These are phyloP conservation scores for Echites panduratus DNA, from an alignment of 257 asterid species.

Conservation along the genomic window DNA sequence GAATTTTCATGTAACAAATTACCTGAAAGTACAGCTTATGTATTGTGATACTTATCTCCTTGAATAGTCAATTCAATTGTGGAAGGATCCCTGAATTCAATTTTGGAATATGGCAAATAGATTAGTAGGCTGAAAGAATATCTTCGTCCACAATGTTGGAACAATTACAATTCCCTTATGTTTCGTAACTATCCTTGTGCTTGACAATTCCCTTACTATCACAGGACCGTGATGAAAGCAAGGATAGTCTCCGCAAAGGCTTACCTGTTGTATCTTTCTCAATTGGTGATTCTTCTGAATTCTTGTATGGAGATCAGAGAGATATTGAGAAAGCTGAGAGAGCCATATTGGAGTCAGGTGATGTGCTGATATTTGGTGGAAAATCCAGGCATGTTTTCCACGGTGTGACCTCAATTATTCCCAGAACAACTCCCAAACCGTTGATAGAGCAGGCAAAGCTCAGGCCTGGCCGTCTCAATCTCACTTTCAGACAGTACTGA, in stretches of 20 bases:
- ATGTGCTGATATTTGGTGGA: slow-evolving; percentile 64
- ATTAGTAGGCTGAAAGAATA: too few relatives aligned
- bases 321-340: slow-evolving; percentile 38
- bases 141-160: too few relatives aligned
- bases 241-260: slow-evolving; percentile 35
- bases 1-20: too few relatives aligned
- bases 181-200: background rate
- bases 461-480: slow-evolving; percentile 72
- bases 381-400: slow-evolving; percentile 54
- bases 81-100: background rate
- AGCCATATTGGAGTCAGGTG: slow-evolving; percentile 49
- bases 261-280: slow-evolving; percentile 63
- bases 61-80: background rate
- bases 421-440: slow-evolving; percentile 40
- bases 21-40: too few relatives aligned
- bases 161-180: background rate
- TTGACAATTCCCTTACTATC: background rate
- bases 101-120: background rate
- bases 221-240: slow-evolving; percentile 61
- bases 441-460: slow-evolving; percentile 30
- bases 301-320: slow-evolving; percentile 48
- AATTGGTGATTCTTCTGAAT: slow-evolving; percentile 65
- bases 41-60: too few relatives aligned
- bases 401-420: slow-evolving; percentile 43
- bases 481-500: slow-evolving; percentile 33